A percentile compares a stretch with the other conserved stretches of the same genome.
Conservation (phyloP, 1,139 yeast genomes). For the Pichia sorboxylosa region DNA sequence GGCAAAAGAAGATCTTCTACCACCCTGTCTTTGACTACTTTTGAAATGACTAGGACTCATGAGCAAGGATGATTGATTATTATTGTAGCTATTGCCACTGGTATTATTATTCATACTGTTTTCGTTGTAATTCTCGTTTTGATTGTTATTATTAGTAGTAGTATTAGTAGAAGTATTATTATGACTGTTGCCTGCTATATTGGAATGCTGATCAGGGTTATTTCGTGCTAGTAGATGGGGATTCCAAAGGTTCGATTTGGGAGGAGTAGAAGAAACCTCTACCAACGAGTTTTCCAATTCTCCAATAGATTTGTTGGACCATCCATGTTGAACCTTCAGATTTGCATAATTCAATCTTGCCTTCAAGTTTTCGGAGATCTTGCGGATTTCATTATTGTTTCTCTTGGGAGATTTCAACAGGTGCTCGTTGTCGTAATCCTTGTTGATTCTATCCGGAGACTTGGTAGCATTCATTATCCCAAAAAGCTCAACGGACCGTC, state of each 20-base stretch:
- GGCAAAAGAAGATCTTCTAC: slow-evolving; percentile 9
- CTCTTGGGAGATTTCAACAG: slow-evolving; percentile 12
- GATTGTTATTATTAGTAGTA: slow-evolving; percentile 8
- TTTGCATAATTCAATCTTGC: slow-evolving; percentile 25
- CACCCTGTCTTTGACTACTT: background rate
- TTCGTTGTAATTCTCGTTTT: background rate
- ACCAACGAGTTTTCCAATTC: slow-evolving; percentile 22
- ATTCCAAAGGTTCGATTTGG: slow-evolving; percentile 19
- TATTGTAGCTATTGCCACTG: background rate
- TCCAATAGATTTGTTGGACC: slow-evolving; percentile 21
- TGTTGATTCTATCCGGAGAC: slow-evolving; percentile 17
- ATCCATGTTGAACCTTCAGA: slow-evolving; percentile 25
- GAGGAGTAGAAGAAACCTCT: slow-evolving; percentile 13
- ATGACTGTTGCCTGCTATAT: too few relatives aligned
- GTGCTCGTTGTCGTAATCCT: slow-evolving; percentile 9
- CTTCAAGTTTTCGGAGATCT: slow-evolving; percentile 24
- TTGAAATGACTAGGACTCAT: slow-evolving; percentile 6
- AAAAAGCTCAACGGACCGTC: slow-evolving; percentile 22
- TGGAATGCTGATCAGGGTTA: too few relatives aligned
- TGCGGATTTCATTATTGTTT: slow-evolving; percentile 23
- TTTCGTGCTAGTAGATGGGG: too few relatives aligned
- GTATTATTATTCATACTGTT: background rate
- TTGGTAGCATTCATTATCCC: slow-evolving; percentile 14
- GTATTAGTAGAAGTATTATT: slow-evolving; percentile 17
- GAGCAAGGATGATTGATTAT: background rate